These are phyloP conservation scores for Rutidosis leptorrhynchoides DNA, from an alignment of 129 eudicot genomes.

Conservation along the genomic window DNA sequence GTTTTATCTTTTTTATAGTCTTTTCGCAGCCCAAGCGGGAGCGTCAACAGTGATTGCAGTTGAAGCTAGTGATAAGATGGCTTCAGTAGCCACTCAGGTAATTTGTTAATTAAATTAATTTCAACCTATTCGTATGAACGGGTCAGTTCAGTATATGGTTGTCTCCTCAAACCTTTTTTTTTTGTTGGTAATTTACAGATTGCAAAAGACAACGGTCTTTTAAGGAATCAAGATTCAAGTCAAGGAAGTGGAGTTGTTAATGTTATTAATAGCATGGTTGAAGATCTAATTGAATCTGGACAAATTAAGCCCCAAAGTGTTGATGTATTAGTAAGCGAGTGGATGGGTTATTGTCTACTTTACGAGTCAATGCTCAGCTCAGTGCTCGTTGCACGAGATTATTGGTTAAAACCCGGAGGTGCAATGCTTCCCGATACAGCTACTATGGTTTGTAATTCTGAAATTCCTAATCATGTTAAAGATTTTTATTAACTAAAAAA, in stretches of 20 bases:
- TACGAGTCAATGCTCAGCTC: slow-evolving; percentile 93
- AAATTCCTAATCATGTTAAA: neutral
- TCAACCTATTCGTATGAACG: neutral
- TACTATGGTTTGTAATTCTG: slow-evolving; percentile 65
- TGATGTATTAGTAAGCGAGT: slow-evolving; percentile 86
- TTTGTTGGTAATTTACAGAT: slow-evolving; percentile 43
- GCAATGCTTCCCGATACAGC: slow-evolving; percentile 96
- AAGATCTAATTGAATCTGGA: slow-evolving; percentile 56
- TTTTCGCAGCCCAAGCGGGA: slow-evolving; percentile 96
- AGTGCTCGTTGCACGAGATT: slow-evolving; percentile 84
- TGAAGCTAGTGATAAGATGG: slow-evolving; percentile 96
- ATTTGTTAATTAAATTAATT: neutral
- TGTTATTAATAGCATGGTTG: slow-evolving; percentile 87
- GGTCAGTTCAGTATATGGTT: neutral
- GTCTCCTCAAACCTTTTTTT: neutral
- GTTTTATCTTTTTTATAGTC: slow-evolving; percentile 44
- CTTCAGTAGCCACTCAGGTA: slow-evolving; percentile 86
- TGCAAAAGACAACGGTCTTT: slow-evolving; percentile 68
- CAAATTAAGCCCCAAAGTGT: slow-evolving; percentile 57
- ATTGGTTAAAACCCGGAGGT: slow-evolving; percentile 94
- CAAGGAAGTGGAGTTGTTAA: slow-evolving; percentile 46
- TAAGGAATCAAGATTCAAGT: slow-evolving; percentile 32
- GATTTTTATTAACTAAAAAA: neutral
- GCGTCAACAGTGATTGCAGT: slow-evolving; percentile 81
- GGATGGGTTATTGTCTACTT: slow-evolving; percentile 98